phyloP scores from a whole-genome alignment of 306 rosid species.

The Benincasa hispida region DNA sequence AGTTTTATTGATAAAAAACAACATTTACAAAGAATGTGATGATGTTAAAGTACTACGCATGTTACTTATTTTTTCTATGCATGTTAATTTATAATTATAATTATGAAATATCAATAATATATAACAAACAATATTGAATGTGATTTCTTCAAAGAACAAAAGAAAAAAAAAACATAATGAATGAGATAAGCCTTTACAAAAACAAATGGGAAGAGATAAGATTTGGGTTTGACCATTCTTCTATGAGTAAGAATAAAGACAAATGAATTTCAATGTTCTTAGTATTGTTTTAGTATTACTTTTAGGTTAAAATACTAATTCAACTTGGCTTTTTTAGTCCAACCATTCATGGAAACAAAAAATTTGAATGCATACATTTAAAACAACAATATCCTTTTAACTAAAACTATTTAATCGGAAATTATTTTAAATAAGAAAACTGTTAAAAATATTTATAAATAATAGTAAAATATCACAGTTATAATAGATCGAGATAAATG shows the following conservation, averaged over 20 bases:
- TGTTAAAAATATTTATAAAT: too few relatives aligned
- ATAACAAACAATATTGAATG: not conserved
- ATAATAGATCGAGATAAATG: too few relatives aligned
- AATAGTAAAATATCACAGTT: too few relatives aligned
- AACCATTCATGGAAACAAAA: too few relatives aligned
- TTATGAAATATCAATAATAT: not conserved
- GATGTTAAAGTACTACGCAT: not conserved
- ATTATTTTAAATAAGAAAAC: too few relatives aligned
- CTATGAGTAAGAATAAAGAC: not conserved
- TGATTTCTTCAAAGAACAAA: too few relatives aligned
- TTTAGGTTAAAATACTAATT: not conserved
- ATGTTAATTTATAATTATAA: not conserved
- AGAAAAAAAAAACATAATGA: not conserved
- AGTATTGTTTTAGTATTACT: not conserved
- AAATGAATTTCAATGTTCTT: not conserved
- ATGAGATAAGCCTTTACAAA: not conserved
- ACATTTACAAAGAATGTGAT: not conserved
- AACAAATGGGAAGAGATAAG: not conserved
- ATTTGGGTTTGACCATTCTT: not conserved
- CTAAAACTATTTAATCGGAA: too few relatives aligned
- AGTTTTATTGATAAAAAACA: not conserved
- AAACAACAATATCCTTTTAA: too few relatives aligned
- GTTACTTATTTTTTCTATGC: not conserved
- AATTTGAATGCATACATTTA: too few relatives aligned
- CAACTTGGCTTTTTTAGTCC: too few relatives aligned